These are phyloP conservation scores for Rutstroemia sp. DNA, from an alignment of 2,329 filamentous ascomycete species.

Conservation along the genomic window DNA sequence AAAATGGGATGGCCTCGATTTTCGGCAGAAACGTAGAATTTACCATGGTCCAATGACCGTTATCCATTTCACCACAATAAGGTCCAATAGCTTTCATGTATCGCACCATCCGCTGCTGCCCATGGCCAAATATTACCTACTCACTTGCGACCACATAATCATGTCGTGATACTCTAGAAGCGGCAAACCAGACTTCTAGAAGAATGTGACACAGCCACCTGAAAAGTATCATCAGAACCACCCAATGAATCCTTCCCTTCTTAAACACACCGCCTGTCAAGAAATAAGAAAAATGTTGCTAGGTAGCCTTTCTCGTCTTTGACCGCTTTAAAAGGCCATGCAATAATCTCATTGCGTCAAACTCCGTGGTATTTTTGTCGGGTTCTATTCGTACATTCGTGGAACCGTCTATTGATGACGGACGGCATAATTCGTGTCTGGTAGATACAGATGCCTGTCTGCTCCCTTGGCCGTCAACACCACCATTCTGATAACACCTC, in stretches of 20 bases:
- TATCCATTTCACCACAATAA: no score
- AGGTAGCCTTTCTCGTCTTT: not conserved
- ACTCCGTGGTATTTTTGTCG: conserved; percentile 26
- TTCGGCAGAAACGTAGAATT: no score
- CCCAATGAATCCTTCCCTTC: not conserved
- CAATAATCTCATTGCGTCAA: conserved; percentile 8
- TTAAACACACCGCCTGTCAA: conserved; percentile 18
- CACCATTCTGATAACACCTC: conserved; percentile 96
- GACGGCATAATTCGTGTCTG: conserved; percentile 71
- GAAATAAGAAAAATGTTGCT: not conserved
- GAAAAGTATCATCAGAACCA: not conserved
- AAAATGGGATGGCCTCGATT: no score
- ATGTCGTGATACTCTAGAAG: not conserved
- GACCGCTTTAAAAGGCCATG: conserved; percentile 15
- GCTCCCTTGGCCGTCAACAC: conserved; percentile 87
- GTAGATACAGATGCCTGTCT: conserved; percentile 89
- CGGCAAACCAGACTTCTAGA: conserved; percentile 2
- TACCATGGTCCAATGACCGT: no score
- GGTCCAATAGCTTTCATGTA: no score
- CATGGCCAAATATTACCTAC: no score
- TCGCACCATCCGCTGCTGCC: no score
- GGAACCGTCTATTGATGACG: conserved; percentile 43
- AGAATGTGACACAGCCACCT: not conserved
- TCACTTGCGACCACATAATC: no score
- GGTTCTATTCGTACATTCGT: conserved; percentile 28